Percentiles rank a stretch among this genome's conserved stretches.
phyloP scores from a whole-genome alignment of 345 rosid genomes.

The Moricandia moricandioides region DNA sequence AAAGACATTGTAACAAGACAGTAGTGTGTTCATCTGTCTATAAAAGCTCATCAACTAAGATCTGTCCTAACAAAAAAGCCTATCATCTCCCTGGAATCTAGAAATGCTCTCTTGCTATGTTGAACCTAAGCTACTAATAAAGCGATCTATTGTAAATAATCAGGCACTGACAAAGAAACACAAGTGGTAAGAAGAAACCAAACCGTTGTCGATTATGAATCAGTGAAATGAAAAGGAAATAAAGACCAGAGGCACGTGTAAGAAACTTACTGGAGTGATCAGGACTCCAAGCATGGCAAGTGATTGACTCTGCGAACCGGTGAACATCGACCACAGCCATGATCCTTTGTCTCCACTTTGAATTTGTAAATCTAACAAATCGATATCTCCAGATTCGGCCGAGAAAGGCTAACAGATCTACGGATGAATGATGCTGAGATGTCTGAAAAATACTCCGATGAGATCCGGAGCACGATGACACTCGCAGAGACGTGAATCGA shows the following conservation, averaged over 20 bases:
- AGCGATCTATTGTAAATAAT: not conserved
- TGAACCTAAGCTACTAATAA: not conserved
- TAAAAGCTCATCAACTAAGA: not conserved
- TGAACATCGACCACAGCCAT: slow-evolving; percentile 80
- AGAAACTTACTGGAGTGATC: slow-evolving; percentile 67
- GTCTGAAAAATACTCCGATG: slow-evolving; percentile 13
- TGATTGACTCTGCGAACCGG: slow-evolving; percentile 82
- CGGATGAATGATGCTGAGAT: not conserved
- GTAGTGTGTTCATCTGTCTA: too few species aligned
- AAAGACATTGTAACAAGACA: not conserved
- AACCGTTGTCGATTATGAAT: too few species aligned
- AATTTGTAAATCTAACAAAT: slow-evolving; percentile 16
- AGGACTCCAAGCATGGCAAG: slow-evolving; percentile 98
- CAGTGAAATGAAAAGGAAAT: not conserved
- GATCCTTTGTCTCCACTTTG: slow-evolving; percentile 15
- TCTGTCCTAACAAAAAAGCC: not conserved
- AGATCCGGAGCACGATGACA: slow-evolving; percentile 31
- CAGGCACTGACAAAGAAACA: not conserved
- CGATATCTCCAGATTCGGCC: not conserved
- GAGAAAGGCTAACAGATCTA: not conserved
- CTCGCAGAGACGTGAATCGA: slow-evolving; percentile 30
- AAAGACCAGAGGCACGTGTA: not conserved
- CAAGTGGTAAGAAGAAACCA: not conserved
- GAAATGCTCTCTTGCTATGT: not conserved
- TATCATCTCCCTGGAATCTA: not conserved